phyloP scores from a whole-genome alignment of 345 rosid genomes.

The Clarkia xantiana region DNA sequence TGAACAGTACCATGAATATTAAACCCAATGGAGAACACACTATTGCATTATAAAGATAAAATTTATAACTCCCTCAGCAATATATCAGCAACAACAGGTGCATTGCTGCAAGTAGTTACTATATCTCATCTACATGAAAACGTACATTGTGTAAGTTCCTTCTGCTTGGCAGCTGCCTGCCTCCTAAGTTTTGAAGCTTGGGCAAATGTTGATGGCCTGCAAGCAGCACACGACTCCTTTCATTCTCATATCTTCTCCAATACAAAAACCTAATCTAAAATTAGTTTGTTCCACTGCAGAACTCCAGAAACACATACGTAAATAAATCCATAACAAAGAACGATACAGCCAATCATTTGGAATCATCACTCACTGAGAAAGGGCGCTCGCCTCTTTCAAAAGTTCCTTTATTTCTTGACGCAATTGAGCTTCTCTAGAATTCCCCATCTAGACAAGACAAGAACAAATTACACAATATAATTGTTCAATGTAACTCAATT shows the following conservation, averaged over 20 bases:
- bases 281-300: background rate
- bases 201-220: constrained; percentile 75
- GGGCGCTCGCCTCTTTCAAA: constrained; percentile 55
- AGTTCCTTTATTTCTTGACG: constrained; percentile 62
- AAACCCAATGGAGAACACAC: too few species aligned
- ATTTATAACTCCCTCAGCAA: background rate
- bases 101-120: background rate
- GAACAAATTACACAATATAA: background rate
- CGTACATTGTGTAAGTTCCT: constrained; percentile 58
- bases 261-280: background rate
- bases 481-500: background rate
- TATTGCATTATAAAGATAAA: background rate
- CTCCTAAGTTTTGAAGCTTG: constrained; percentile 19
- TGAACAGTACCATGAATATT: too few species aligned
- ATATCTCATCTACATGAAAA: background rate
- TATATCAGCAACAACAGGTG: constrained; percentile 13
- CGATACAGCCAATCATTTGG: background rate
- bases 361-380: constrained; percentile 48
- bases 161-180: constrained; percentile 50
- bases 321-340: background rate
- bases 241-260: background rate
- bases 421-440: constrained; percentile 33
- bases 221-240: constrained; percentile 2
- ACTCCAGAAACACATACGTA: background rate
- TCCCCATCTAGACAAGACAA: constrained; percentile 5